Percentiles rank a stretch among this genome's conserved stretches.
Evolutionary conservation across 2,329 filamentous ascomycete species (phyloP).

Genomic region (Fusarium proliferatum): DNA sequence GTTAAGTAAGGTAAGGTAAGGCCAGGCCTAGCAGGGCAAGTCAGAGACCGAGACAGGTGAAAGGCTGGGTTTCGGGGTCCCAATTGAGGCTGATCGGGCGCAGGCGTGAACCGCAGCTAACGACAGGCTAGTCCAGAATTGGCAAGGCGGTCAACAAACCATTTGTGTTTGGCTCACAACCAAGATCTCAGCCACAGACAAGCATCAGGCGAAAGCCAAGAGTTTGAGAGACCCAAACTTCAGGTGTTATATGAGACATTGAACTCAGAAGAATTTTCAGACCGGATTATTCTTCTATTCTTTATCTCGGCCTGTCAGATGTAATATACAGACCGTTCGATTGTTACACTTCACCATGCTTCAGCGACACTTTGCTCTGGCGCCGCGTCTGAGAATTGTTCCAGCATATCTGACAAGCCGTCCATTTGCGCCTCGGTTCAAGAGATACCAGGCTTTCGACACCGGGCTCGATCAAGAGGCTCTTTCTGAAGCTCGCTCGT

Average conservation of each 20-base stretch:
- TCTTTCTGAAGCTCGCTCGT: constrained; percentile 62
- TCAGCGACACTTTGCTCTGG: constrained; percentile 8
- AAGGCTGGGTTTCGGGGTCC: constrained; percentile 41
- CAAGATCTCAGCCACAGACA: constrained; percentile 30
- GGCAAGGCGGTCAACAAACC: constrained; percentile 42
- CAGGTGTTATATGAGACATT: constrained; percentile 4
- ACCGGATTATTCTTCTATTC: neutral
- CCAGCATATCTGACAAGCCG: neutral
- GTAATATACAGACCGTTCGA: neutral
- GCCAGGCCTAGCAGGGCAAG: neutral
- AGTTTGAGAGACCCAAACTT: constrained; percentile 5
- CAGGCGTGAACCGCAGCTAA: constrained; percentile 30
- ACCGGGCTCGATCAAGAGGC: constrained; percentile 61
- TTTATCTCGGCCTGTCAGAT: neutral
- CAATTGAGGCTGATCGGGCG: constrained; percentile 46
- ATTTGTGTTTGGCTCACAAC: constrained; percentile 31
- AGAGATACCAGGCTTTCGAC: constrained; percentile 61
- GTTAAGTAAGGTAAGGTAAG: neutral
- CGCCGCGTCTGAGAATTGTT: neutral
- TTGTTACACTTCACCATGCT: constrained; percentile 21
- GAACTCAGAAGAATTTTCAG: neutral
- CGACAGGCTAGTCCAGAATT: constrained; percentile 30
- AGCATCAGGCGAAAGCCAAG: constrained; percentile 11
- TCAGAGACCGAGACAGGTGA: neutral
- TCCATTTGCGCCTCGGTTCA: constrained; percentile 39